Percentiles rank a stretch among this genome's conserved stretches.
Conservation (phyloP, 768 basidiomycete genomes). For the Russula lepida region DNA sequence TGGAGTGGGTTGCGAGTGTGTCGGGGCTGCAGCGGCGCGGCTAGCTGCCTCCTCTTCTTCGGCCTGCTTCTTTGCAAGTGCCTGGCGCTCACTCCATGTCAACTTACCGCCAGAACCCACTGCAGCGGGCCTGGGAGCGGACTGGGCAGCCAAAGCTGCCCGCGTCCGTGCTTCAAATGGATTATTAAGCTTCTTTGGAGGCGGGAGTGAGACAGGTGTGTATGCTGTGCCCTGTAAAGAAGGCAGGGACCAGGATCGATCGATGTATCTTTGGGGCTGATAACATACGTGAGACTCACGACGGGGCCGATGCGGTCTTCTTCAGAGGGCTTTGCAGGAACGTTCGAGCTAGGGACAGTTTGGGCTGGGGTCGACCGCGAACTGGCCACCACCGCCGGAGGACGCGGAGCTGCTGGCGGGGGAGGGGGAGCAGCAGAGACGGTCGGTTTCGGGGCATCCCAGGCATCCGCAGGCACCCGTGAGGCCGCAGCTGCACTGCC, state of each 20-base stretch:
- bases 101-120: conserved; percentile 57
- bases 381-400: conserved; percentile 28
- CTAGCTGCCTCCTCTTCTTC: conserved; percentile 71
- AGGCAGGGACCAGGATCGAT: neutral
- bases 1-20: conserved; percentile 16
- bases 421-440: conserved; percentile 28
- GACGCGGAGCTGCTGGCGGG: conserved; percentile 29
- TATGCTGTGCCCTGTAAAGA: conserved; percentile 63
- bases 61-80: conserved; percentile 76
- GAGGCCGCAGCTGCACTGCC: conserved; percentile 31
- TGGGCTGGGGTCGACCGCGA: conserved; percentile 27
- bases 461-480: conserved; percentile 44
- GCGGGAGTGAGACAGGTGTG: conserved; percentile 74
- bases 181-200: conserved; percentile 83
- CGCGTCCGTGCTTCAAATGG: conserved; percentile 49
- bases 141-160: conserved; percentile 19
- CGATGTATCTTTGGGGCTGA: neutral
- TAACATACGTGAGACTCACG: neutral
- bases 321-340: conserved; percentile 58
- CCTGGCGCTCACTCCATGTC: conserved; percentile 93
- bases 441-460: conserved; percentile 45
- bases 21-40: conserved; percentile 28
- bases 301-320: conserved; percentile 83
- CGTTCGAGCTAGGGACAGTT: conserved; percentile 37
- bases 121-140: conserved; percentile 24